Evolutionary conservation across 352 stramenopile genomes (phyloP).

Genomic region (Detonula confervacea): DNA sequence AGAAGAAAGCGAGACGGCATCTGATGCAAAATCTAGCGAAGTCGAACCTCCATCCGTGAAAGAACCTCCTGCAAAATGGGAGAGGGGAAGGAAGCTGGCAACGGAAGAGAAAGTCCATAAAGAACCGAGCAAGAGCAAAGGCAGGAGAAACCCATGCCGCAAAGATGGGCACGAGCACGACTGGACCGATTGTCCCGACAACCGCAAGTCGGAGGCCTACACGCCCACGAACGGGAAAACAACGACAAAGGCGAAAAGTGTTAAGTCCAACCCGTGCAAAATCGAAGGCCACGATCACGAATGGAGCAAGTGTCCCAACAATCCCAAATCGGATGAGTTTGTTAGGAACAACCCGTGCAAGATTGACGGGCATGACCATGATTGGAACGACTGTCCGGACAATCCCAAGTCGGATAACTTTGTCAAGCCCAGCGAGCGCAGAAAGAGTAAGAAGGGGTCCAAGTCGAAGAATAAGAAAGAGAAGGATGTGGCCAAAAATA

Average conservation of each 20-base stretch:
- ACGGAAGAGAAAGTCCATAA: not conserved
- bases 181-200: conserved; percentile 34
- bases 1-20: not conserved
- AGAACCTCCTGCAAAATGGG: conserved; percentile 6
- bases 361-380: conserved; percentile 35
- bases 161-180: conserved; percentile 33
- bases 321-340: conserved; percentile 33
- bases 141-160: conserved; percentile 18
- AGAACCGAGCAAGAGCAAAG: not conserved
- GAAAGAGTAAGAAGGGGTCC: conserved; percentile 5
- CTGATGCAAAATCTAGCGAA: conserved; percentile 5
- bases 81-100: conserved; percentile 5
- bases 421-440: not conserved
- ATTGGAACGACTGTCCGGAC: conserved; percentile 35
- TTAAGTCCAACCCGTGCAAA: conserved; percentile 8
- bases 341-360: conserved; percentile 20
- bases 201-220: conserved; percentile 19
- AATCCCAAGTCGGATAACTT: conserved; percentile 24
- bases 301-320: conserved; percentile 33
- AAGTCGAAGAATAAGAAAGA: conserved; percentile 12
- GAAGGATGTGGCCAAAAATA: too few relatives aligned
- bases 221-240: not conserved
- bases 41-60: not conserved
- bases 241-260: not conserved
- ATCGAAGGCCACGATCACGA: conserved; percentile 37